Conservation (phyloP, 2,329 filamentous ascomycete species). For the Aspergillus oerlinghausenensis region DNA sequence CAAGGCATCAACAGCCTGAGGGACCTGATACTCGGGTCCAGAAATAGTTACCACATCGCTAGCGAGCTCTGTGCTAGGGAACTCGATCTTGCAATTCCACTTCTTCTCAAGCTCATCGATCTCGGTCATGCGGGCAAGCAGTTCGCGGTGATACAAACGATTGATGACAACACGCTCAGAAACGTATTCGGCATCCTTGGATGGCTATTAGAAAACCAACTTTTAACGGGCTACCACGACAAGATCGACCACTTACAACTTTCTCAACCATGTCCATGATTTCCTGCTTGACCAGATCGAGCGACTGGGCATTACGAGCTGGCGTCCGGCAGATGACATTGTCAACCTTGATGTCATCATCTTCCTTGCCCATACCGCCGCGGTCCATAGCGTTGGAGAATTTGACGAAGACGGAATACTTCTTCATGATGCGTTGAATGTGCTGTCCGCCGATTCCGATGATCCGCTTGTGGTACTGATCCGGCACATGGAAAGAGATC, state of each 20-base stretch:
- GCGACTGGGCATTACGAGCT: conserved; percentile 90
- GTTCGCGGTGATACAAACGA: conserved; percentile 88
- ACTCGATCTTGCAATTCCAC: conserved; percentile 99
- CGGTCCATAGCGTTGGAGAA: conserved; percentile 99
- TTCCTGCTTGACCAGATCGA: conserved; percentile 96
- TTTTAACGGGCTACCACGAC: not conserved
- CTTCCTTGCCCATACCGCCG: conserved; percentile 86
- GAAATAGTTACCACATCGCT: conserved; percentile 95
- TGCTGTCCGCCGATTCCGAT: conserved; percentile 98
- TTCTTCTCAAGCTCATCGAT: conserved; percentile 97
- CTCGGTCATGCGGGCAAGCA: conserved; percentile 80
- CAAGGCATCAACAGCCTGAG: conserved; percentile 92
- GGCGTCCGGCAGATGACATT: conserved; percentile 98
- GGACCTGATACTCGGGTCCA: conserved; percentile 96
- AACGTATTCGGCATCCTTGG: conserved; percentile 91
- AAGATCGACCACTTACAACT: conserved; percentile 54
- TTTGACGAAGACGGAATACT: conserved; percentile 99
- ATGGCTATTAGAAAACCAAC: not conserved
- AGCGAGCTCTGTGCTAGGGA: conserved; percentile 94
- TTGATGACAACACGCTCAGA: conserved; percentile 91
- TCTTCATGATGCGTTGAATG: conserved; percentile 99
- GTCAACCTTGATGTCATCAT: conserved; percentile 97
- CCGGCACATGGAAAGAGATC: conserved; percentile 97
- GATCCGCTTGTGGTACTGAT: conserved; percentile 99
- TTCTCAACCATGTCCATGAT: conserved; percentile 99